phyloP scores from a whole-genome alignment of 2,329 filamentous ascomycete species.

The Fusarium decemcellulare region DNA sequence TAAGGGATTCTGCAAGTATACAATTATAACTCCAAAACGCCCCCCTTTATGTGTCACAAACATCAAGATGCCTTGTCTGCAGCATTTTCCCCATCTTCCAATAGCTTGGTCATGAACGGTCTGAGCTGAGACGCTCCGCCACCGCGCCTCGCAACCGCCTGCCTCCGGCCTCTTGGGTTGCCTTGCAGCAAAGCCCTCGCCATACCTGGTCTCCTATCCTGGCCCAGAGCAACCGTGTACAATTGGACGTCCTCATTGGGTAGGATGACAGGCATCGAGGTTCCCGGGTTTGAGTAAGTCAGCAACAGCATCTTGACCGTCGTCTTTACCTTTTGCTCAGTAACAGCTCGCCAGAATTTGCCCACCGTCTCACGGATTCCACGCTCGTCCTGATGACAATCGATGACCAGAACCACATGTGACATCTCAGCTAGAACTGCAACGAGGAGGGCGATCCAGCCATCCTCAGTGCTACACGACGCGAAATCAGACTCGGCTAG shows the following conservation, averaged over 20 bases:
- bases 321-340: slow-evolving; percentile 5
- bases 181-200: slow-evolving; percentile 18
- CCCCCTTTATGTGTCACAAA: background rate
- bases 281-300: slow-evolving; percentile 15
- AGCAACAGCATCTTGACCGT: slow-evolving; percentile 25
- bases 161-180: slow-evolving; percentile 1
- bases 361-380: background rate
- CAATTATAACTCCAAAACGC: too few species aligned
- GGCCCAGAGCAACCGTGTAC: slow-evolving; percentile 10
- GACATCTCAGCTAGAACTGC: slow-evolving; percentile 12
- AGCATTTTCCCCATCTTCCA: background rate
- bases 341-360: slow-evolving; percentile 11
- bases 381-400: slow-evolving; percentile 1
- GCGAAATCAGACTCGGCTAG: slow-evolving; percentile 13
- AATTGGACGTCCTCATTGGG: slow-evolving; percentile 8
- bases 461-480: slow-evolving; percentile 8
- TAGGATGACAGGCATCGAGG: slow-evolving; percentile 6
- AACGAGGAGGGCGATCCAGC: slow-evolving; percentile 16
- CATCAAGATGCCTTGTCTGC: background rate
- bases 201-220: slow-evolving; percentile 9
- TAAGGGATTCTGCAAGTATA: too few species aligned
- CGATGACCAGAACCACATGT: slow-evolving; percentile 9
- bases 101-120: slow-evolving; percentile 20
- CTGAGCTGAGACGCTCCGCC: slow-evolving; percentile 22
- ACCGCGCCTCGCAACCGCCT: slow-evolving; percentile 11